Evolutionary conservation across 2,329 filamentous ascomycete species (phyloP).

Genomic region (Ceratocystis cubensis): DNA sequence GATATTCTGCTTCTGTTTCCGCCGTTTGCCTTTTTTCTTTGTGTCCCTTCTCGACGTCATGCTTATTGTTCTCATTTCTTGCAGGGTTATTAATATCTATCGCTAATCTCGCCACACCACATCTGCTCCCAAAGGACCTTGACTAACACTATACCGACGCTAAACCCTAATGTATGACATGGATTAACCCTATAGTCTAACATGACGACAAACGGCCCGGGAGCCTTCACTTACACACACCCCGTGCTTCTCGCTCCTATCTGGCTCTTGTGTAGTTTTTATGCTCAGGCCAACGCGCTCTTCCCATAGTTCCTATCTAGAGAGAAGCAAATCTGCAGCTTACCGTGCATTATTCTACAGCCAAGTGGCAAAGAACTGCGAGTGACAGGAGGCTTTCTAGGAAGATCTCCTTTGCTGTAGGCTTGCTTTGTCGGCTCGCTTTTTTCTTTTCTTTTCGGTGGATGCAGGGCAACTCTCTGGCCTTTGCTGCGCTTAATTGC

Average conservation of each 20-base stretch:
- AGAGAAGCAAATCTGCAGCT: neutral
- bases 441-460: neutral
- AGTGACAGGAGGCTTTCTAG: neutral
- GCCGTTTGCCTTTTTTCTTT: neutral
- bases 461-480: constrained; percentile 4
- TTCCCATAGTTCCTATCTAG: neutral
- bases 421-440: neutral
- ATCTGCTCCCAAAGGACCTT: neutral
- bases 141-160: neutral
- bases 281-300: neutral
- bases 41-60: neutral
- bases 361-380: neutral
- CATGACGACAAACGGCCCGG: neutral
- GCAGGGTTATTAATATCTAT: constrained; percentile 1
- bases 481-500: neutral
- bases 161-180: neutral
- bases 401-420: neutral
- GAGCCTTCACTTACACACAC: neutral
- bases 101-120: neutral
- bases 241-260: neutral
- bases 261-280: neutral
- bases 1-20: neutral
- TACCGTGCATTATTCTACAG: neutral
- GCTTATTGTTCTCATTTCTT: neutral
- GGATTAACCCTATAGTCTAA: neutral